Percentiles rank a stretch among this genome's conserved stretches.
phyloP scores from a whole-genome alignment of 2,329 filamentous ascomycete species.

The Alternaria conjuncta region DNA sequence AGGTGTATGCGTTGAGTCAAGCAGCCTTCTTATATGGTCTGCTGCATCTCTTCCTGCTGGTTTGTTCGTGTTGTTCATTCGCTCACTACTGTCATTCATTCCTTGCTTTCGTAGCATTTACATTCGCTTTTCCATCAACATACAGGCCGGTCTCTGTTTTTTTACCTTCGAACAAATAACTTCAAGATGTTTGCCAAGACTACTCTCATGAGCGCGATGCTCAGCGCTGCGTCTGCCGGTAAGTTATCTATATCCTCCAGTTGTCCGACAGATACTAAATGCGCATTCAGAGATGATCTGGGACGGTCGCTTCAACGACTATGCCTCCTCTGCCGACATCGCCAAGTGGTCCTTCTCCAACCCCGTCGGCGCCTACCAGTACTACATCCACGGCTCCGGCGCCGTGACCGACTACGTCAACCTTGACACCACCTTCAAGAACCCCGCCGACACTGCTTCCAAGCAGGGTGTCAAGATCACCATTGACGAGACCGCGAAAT shows the following conservation, averaged over 20 bases:
- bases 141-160: constrained; percentile 35
- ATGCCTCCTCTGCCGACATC: constrained; percentile 62
- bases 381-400: constrained; percentile 75
- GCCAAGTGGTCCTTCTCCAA: constrained; percentile 69
- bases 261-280: neutral
- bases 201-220: constrained; percentile 40
- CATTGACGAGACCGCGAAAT: constrained; percentile 69
- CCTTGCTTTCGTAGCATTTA: constrained; percentile 14
- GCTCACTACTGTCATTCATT: constrained; percentile 31
- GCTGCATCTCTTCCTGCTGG: constrained; percentile 12
- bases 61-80: neutral
- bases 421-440: constrained; percentile 66
- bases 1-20: constrained; percentile 13
- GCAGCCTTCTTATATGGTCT: constrained; percentile 9
- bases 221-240: constrained; percentile 44
- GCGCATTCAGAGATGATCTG: constrained; percentile 59
- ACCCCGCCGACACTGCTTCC: constrained; percentile 66
- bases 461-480: constrained; percentile 72
- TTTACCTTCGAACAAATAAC: constrained; percentile 15
- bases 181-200: constrained; percentile 42
- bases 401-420: constrained; percentile 66
- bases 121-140: constrained; percentile 12
- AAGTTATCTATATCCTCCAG: neutral
- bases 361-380: constrained; percentile 74
- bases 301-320: constrained; percentile 71